Conservation (phyloP, 768 basidiomycete genomes). For the Lentinula boryana region DNA sequence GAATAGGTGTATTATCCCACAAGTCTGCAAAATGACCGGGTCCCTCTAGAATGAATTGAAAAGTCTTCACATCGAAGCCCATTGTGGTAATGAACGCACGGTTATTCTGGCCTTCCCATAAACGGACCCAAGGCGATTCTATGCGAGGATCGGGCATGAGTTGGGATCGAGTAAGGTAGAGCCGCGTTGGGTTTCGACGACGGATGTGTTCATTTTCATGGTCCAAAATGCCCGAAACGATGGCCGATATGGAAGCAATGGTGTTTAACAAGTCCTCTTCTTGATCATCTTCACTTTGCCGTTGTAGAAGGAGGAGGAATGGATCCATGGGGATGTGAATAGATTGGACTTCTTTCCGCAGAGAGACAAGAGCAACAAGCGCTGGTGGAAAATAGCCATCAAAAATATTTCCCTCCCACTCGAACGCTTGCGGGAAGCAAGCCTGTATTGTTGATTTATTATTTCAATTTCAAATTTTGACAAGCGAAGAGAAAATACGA, state of each 20-base stretch:
- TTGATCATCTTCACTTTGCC: no score
- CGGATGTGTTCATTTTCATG: background rate
- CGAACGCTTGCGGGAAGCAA: no score
- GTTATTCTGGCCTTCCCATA: constrained; percentile 13
- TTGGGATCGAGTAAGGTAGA: constrained; percentile 4
- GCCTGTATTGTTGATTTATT: background rate
- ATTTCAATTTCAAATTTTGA: no score
- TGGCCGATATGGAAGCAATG: no score
- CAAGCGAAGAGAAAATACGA: no score
- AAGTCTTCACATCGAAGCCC: constrained; percentile 22
- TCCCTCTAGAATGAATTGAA: constrained; percentile 22
- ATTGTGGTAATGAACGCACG: constrained; percentile 25
- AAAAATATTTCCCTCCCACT: no score
- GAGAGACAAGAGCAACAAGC: no score
- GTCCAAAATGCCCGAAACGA: background rate
- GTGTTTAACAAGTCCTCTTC: no score
- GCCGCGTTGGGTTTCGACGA: background rate
- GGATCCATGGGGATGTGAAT: no score
- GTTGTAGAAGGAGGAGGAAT: no score
- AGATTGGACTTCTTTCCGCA: no score
- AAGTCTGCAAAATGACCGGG: constrained; percentile 22
- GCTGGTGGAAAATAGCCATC: no score
- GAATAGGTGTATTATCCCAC: background rate
- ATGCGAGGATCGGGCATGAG: constrained; percentile 10
- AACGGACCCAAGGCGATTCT: constrained; percentile 10